These are phyloP conservation scores for Ananas comosus DNA, from an alignment of 176 grass and related monocot species.

Conservation along the genomic window DNA sequence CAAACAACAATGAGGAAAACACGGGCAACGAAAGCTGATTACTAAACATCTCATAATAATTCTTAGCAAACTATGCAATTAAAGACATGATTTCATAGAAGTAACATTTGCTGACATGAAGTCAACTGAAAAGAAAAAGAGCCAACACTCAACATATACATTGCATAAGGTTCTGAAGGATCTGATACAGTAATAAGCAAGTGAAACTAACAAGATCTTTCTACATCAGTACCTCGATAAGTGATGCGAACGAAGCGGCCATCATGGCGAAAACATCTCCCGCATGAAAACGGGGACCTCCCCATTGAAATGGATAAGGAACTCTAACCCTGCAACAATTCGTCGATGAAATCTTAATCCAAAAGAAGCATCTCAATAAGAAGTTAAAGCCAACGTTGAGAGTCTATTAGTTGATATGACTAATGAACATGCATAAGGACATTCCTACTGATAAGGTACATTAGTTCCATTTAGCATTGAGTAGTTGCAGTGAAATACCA, in stretches of 20 bases:
- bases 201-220: not conserved
- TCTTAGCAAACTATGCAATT: too few species aligned
- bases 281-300: constrained; percentile 58
- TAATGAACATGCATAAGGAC: not conserved
- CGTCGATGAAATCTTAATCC: not conserved
- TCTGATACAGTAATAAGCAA: not conserved
- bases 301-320: constrained; percentile 98
- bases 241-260: constrained; percentile 87
- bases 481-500: constrained; percentile 37
- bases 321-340: constrained; percentile 60
- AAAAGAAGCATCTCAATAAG: not conserved
- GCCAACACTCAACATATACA: not conserved
- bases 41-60: too few species aligned
- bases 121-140: not conserved
- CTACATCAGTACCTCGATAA: constrained; percentile 48
- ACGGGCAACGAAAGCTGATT: not conserved
- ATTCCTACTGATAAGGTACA: not conserved
- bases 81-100: not conserved
- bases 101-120: not conserved
- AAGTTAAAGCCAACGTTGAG: not conserved
- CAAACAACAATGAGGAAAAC: not conserved
- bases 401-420: not conserved
- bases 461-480: not conserved
- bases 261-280: constrained; percentile 82
- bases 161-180: not conserved